These are phyloP conservation scores for Podila verticillata DNA, from an alignment of 192 early-diverging fungal species.

Conservation along the genomic window DNA sequence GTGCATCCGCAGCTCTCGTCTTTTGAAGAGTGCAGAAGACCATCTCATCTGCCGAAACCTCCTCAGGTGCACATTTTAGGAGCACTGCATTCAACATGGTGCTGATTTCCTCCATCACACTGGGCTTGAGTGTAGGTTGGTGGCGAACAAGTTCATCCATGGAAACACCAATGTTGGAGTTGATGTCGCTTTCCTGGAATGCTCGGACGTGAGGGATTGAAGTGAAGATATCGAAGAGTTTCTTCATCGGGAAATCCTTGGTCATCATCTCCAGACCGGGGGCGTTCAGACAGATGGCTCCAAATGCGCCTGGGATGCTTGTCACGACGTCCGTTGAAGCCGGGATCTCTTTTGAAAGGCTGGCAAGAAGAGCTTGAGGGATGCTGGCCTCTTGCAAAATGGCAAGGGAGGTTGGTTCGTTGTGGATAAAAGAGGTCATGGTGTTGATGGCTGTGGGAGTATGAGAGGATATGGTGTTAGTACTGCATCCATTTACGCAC, in stretches of 20 bases:
- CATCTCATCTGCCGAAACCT: constrained; percentile 62
- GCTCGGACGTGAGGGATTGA: constrained; percentile 78
- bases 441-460: constrained; percentile 82
- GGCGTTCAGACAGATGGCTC: constrained; percentile 94
- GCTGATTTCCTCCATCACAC: constrained; percentile 76
- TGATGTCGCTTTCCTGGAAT: constrained; percentile 85
- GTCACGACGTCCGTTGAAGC: constrained; percentile 81
- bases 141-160: constrained; percentile 98
- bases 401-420: constrained; percentile 93
- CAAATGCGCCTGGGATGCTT: constrained; percentile 91
- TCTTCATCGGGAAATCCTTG: constrained; percentile 71
- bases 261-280: constrained; percentile 87
- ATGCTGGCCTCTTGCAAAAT: constrained; percentile 94
- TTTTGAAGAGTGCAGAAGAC: constrained; percentile 28
- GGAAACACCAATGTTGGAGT: constrained; percentile 81
- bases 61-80: constrained; percentile 67
- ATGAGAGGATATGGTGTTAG: constrained; percentile 1
- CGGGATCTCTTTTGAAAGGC: constrained; percentile 76
- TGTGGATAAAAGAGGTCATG: constrained; percentile 96
- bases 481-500: constrained; percentile 68
- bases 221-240: constrained; percentile 82
- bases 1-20: constrained; percentile 21
- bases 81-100: constrained; percentile 73
- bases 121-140: constrained; percentile 84
- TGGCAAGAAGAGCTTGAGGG: constrained; percentile 82